Percentiles rank a stretch among this genome's conserved stretches.
Evolutionary conservation across 148 eudicot genomes (phyloP).

Genomic region (Nepenthes gracilis): DNA sequence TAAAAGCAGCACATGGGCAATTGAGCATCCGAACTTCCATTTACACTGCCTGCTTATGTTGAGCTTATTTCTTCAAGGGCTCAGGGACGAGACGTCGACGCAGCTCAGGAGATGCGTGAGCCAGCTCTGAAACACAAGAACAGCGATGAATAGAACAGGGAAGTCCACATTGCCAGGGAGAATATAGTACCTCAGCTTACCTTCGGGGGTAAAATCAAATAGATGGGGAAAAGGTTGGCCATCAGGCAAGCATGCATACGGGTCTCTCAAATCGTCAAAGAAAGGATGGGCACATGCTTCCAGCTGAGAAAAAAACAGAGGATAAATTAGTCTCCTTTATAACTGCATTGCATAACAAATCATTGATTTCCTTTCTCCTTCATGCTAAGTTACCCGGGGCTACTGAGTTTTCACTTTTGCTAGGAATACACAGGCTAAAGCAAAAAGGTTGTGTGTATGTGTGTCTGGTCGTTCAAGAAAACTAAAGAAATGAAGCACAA

Average conservation of each 20-base stretch:
- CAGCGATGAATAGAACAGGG: background rate
- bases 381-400: no score
- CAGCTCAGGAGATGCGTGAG: slow-evolving; percentile 56
- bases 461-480: no score
- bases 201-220: slow-evolving; percentile 76
- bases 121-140: slow-evolving; percentile 42
- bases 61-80: slow-evolving; percentile 31
- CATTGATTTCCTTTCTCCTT: no score
- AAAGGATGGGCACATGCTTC: slow-evolving; percentile 99
- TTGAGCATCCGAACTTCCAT: no score
- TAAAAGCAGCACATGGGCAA: no score
- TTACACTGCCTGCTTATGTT: no score
- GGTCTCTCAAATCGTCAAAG: slow-evolving; percentile 74
- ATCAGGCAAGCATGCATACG: slow-evolving; percentile 65
- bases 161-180: background rate
- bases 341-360: no score
- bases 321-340: background rate
- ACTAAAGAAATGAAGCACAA: no score
- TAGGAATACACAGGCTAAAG: no score
- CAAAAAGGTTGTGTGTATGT: no score
- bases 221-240: slow-evolving; percentile 74
- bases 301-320: slow-evolving; percentile 38
- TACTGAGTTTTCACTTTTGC: no score
- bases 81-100: slow-evolving; percentile 58
- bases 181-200: slow-evolving; percentile 14